Base-by-base conservation (phyloP, 148 eudicot genomes). In the Gaultheria prostrata region DNA sequence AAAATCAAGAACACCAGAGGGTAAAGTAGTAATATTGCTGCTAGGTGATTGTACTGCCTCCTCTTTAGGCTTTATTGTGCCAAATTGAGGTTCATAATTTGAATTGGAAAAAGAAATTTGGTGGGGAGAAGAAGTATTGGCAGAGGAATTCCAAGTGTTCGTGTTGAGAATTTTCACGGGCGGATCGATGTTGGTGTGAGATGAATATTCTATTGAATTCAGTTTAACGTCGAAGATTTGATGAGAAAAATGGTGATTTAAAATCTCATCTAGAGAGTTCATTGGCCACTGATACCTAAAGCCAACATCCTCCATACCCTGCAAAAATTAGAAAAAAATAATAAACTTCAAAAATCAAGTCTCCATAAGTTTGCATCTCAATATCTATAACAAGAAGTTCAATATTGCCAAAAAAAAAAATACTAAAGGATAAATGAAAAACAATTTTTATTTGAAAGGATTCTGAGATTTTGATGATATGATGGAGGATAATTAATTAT, bases 271-370 rank as follows among this genome's bases (percentile, higher is more conserved):
- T 21, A 90, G 56, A 76, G 93, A 84, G 86, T 88, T 87, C 57
- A 84, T 83, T 54, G 87, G 83, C 86, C 86, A 89, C 26, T 85
- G 87, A 85, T 86, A 85, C 5, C 84, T 51, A 86, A 90, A 91
- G 81, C 89, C 76, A 77, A 85, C 57, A 78, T 93, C 93, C 79
- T 89, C 93, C 90, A 90, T 84, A 83, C 89, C 94, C 95, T 93
- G 82, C 50, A 74, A 82, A 50, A 67, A 28, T 67, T 13, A 24
- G 2, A 5, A 28, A 2, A 13, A 5, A 67, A 30, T 3, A 24
- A 30, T 12, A 3, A 39, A 39, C 43, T 39, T 39, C 0, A 39
- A 39, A 39, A 50, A 8, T 50, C 12, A 50, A 8, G 13, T 50
- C 24, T 57, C 26, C 69, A n/a, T 39, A 39, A 39, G 43, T 39